Evolutionary conservation across 176 grass and related monocot genomes (phyloP), one percentile per base, ranked within the genome.

Genomic region (Cocos nucifera): DNA sequence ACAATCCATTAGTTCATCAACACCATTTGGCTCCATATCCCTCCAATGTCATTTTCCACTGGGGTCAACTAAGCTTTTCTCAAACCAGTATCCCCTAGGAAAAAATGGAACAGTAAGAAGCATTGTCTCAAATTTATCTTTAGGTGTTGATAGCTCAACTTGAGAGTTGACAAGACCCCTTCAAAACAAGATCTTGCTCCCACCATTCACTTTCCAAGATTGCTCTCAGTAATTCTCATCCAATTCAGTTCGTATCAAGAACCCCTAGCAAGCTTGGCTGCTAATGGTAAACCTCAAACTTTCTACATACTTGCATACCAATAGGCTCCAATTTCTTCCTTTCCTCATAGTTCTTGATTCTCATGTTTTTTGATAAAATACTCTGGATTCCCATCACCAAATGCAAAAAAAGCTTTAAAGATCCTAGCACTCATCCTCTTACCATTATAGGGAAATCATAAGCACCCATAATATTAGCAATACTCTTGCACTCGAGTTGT

Each of bases 81-180:
- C 32, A 39, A 82, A 82, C 17, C 67, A 39, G 62, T 77, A 70
- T 6, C 63, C 53, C 15, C 26, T 51, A 0, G 79, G 84, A n/a
- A 53, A 87, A 87, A 22, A 82, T 56, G 17, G 79, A 75, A 74
- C 64, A 74, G 26, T 62, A 78, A 51, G 56, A 87, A 75, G 32
- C 74, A 66, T 51, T 78, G 71, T 19, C 59, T 74, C n/a, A 82
- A 63, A 39, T n/a, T 74, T 56, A 57, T 60, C 20, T 49, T 73
- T 58, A 86, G 62, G 55, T 78, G 25, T 69, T 69, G 56, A 22
- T 44, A 81, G 6, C 64, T 35, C 27, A 74, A 58, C 25, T 21
- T 49, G 15, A 86, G 35, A 30, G 72, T 56, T 51, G 78, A 87
- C 20, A 80, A 27, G 19, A 79, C 51, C 15, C n/a, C n/a, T n/a